Conservation (phyloP, 1,139 yeast species). For the Zygoascus meyerae region DNA sequence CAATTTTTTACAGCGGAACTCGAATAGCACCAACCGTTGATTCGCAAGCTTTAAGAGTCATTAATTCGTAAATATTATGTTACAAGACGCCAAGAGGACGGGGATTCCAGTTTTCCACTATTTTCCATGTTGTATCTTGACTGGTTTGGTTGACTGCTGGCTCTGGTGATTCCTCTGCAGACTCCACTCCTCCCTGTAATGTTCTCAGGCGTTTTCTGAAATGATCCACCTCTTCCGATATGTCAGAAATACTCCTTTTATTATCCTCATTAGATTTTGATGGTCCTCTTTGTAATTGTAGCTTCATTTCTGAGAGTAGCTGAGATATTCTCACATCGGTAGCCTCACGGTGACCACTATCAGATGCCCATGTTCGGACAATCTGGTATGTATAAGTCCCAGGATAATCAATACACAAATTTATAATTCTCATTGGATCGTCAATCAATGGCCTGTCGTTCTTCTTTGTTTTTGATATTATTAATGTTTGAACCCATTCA, state of each 20-base stretch:
- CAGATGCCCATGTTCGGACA: constrained; percentile 7
- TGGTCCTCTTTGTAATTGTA: background rate
- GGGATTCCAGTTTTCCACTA: constrained; percentile 21
- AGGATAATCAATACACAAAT: constrained; percentile 14
- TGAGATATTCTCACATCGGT: constrained; percentile 1
- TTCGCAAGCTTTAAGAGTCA: no score
- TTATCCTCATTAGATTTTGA: background rate
- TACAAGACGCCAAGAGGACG: constrained; percentile 25
- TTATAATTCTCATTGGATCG: constrained; percentile 9
- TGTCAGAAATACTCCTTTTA: constrained; percentile 7
- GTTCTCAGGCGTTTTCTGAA: constrained; percentile 16
- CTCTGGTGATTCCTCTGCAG: background rate
- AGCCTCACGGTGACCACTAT: background rate
- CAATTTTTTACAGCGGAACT: no score
- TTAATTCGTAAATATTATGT: background rate
- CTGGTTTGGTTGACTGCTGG: background rate
- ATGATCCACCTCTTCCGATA: constrained; percentile 15
- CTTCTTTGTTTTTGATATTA: constrained; percentile 9
- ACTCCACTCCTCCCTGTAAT: background rate
- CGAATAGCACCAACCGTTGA: no score
- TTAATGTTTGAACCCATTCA: constrained; percentile 16
- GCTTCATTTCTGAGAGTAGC: constrained; percentile 8
- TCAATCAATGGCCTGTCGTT: constrained; percentile 11
- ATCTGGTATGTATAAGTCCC: constrained; percentile 10
- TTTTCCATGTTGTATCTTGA: constrained; percentile 12